phyloP scores from a whole-genome alignment of 495 filamentous ascomycete species.

The Evernia prunastri region DNA sequence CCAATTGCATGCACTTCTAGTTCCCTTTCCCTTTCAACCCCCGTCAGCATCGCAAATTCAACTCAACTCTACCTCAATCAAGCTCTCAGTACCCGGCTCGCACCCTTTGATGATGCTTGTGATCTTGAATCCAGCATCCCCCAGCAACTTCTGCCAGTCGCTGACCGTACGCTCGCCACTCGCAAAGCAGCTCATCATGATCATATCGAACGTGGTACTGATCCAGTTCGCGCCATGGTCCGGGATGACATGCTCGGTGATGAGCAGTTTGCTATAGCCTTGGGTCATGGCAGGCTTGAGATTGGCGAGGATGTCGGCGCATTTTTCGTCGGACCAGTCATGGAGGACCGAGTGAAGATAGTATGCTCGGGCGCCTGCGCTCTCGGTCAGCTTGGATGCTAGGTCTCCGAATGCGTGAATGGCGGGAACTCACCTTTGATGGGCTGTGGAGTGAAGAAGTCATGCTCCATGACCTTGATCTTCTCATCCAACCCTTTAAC shows the following conservation, averaged over 20 bases:
- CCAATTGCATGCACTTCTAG: too few species aligned
- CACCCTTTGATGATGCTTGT: background rate
- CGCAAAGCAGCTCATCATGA: background rate
- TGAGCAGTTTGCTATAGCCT: slow-evolving; percentile 38
- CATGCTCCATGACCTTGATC: background rate
- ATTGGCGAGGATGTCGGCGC: slow-evolving; percentile 34
- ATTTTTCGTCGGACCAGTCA: slow-evolving; percentile 39
- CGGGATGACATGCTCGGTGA: slow-evolving; percentile 42
- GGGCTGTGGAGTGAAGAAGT: background rate
- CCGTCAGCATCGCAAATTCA: too few species aligned
- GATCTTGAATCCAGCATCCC: background rate
- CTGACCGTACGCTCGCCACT: background rate
- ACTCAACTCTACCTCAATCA: background rate
- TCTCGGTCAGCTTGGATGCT: too few species aligned
- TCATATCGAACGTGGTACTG: background rate
- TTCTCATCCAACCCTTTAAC: background rate
- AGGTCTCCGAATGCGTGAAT: too few species aligned
- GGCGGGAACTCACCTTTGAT: background rate
- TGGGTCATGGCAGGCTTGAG: slow-evolving; percentile 35
- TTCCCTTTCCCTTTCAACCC: too few species aligned
- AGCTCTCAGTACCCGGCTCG: background rate
- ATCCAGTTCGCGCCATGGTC: slow-evolving; percentile 23
- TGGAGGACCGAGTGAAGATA: slow-evolving; percentile 43
- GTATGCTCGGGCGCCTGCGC: slow-evolving; percentile 37
- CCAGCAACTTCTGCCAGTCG: background rate